Conservation (phyloP, 2,329 filamentous ascomycete genomes). For the Pseudopyrenochaeta lycopersici region DNA sequence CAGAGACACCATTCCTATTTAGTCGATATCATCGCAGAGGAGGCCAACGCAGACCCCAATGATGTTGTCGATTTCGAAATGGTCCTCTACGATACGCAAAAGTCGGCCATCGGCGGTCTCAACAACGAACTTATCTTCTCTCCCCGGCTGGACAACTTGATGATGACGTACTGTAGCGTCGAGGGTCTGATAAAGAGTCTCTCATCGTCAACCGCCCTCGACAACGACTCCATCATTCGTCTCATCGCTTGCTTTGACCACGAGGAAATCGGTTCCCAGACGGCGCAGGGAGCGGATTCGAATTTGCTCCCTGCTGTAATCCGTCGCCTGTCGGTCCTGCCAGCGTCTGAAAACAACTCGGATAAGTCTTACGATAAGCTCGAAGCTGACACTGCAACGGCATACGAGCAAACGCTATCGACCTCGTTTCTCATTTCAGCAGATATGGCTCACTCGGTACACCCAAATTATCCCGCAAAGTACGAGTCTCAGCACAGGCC, state of each 20-base stretch:
- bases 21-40: conserved; percentile 82
- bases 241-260: conserved; percentile 97
- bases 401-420: conserved; percentile 91
- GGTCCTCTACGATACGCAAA: conserved; percentile 95
- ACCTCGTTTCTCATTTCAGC: conserved; percentile 94
- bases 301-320: conserved; percentile 90
- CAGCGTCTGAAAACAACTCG: conserved; percentile 65
- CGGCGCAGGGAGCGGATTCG: conserved; percentile 91
- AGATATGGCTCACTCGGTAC: conserved; percentile 96
- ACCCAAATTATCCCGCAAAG: conserved; percentile 93
- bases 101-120: conserved; percentile 86
- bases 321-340: conserved; percentile 83
- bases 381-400: conserved; percentile 71
- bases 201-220: conserved; percentile 68
- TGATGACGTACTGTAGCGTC: conserved; percentile 94
- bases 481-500: conserved; percentile 92
- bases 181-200: conserved; percentile 85
- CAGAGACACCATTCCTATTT: conserved; percentile 91
- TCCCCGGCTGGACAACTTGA: conserved; percentile 92
- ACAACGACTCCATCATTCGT: conserved; percentile 82
- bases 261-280: conserved; percentile 93
- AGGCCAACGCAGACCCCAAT: conserved; percentile 74
- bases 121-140: conserved; percentile 97
- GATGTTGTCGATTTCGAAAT: conserved; percentile 94
- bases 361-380: conserved; percentile 72